Conservation (phyloP, 2,329 filamentous ascomycete species). For the Allantophomopsis lycopodina region DNA sequence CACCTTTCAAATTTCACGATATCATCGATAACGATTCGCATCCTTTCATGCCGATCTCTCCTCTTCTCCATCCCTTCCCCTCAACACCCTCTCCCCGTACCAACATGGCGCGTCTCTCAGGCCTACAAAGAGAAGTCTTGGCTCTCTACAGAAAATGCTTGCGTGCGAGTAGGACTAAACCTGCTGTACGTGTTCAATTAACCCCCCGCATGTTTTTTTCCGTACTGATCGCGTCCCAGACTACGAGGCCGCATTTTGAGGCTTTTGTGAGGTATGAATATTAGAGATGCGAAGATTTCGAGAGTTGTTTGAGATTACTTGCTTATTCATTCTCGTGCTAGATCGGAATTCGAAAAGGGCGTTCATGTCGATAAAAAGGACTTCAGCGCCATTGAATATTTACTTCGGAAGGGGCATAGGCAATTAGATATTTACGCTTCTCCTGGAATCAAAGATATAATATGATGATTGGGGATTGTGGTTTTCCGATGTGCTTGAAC, state of each 20-base stretch:
- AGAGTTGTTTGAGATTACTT: background rate
- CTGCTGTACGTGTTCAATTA: conserved; percentile 36
- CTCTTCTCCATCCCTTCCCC: too few relatives aligned
- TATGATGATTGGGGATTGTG: background rate
- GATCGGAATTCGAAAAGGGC: conserved; percentile 63
- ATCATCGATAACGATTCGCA: too few relatives aligned
- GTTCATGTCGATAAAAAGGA: conserved; percentile 49
- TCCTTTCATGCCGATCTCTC: too few relatives aligned
- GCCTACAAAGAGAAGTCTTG: conserved; percentile 81
- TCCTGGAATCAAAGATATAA: conserved; percentile 49
- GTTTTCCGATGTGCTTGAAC: too few relatives aligned
- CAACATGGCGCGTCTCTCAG: conserved; percentile 46
- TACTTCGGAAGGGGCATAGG: conserved; percentile 49
- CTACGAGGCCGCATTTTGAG: conserved; percentile 45
- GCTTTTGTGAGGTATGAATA: conserved; percentile 52
- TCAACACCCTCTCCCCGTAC: background rate
- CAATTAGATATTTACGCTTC: conserved; percentile 55
- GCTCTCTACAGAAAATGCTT: conserved; percentile 78
- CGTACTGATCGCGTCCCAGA: conserved; percentile 22
- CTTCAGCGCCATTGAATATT: conserved; percentile 54
- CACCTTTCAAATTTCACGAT: too few relatives aligned
- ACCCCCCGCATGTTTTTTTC: conserved; percentile 1
- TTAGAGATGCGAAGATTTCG: conserved; percentile 7
- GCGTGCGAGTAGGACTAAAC: conserved; percentile 69
- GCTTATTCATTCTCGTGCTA: conserved; percentile 17